These are phyloP conservation scores for Eucalyptus grandis DNA, from an alignment of 345 rosid species.

Conservation along the genomic window DNA sequence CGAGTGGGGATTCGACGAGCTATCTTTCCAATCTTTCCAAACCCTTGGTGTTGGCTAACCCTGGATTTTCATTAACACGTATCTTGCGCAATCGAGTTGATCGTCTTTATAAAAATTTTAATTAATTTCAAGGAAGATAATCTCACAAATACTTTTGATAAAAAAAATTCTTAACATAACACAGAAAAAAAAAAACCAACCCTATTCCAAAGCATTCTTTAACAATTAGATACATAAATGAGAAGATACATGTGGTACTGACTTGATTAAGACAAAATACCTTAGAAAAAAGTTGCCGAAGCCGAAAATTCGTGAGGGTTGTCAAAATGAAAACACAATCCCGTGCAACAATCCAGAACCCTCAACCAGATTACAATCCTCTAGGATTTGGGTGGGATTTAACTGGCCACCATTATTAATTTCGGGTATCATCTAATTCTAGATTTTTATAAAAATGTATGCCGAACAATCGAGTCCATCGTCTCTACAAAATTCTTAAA, in stretches of 20 bases:
- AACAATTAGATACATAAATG: no score
- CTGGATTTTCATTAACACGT: neutral
- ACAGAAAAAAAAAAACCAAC: no score
- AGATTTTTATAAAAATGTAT: neutral
- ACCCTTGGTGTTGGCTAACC: neutral
- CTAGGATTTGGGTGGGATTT: neutral
- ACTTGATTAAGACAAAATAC: neutral
- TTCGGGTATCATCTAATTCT: neutral
- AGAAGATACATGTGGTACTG: no score
- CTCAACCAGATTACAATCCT: neutral
- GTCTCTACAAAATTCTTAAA: neutral
- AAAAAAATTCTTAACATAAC: neutral
- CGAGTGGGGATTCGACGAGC: neutral
- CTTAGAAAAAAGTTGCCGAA: neutral
- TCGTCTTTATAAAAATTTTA: accelerated
- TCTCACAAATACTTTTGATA: neutral
- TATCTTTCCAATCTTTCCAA: no score
- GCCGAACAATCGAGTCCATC: neutral
- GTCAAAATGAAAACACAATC: neutral
- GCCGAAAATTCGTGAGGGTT: neutral
- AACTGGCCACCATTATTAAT: neutral
- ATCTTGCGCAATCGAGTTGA: neutral
- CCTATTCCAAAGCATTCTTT: no score
- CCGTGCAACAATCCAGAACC: neutral
- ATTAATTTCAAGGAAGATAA: neutral